Evolutionary conservation across 176 grass and related monocot species (phyloP), one percentile per base, ranked within the genome.

Genomic region (Paspalum notatum): DNA sequence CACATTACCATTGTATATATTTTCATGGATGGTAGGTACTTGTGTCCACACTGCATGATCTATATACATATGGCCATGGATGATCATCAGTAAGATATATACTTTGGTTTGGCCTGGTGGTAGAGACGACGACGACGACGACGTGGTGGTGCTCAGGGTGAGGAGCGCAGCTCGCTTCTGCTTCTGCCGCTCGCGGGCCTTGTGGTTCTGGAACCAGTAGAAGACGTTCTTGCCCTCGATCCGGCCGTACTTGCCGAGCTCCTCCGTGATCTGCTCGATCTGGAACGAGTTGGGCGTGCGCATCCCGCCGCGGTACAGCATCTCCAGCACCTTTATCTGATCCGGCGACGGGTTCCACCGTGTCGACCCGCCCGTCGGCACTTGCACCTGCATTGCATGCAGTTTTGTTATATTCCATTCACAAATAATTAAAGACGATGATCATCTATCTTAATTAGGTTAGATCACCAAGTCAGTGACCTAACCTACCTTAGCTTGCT

Each of bases 191-290:
- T 98, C 95, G 8, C 95, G 84, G 16, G 95, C 92, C 81, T 98
- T 98, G 87, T 98, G 95, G 41, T 98, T 98, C 84, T 98, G 95
- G 69, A 98, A 98, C 95, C 95, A 98, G 90, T 98, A 98, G 89
- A 98, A 98, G 41, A 98, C 86, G 70, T 98, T 98, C 90, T 98
- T 98, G 24, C 95, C 95, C 64, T 98, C 90, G 72, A 98, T 93
- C 72, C 92, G 62, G 26, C 95, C 92, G 7, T 93, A 90, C 59
- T 73, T 68, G 68, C 95, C 65, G 51, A 98, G 92, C 86, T 98
- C 95, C 52, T 87, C 77, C 13, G 92, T 93, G 73, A 98, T 94
- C 72, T 75, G 66, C 81, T 98, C 95, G 78, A 98, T 98, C 88
- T 98, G 92, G 54, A 80, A 63, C 4, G 95, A 84, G 80, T 85